These are phyloP conservation scores for Penicillium cosmopolitanum DNA, from an alignment of 495 filamentous ascomycete species.

Conservation along the genomic window DNA sequence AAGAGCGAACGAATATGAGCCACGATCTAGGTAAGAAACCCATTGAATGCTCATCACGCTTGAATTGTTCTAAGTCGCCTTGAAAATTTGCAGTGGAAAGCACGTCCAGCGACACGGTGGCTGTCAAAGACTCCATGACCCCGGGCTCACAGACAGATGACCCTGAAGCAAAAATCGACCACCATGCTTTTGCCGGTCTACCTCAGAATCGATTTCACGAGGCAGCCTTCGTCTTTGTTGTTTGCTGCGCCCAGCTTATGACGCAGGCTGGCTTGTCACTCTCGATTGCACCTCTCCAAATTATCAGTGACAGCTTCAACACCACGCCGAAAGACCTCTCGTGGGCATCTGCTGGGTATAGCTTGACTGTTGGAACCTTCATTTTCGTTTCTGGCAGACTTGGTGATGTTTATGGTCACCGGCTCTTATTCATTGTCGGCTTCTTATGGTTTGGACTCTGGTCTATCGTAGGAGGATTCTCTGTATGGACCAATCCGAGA, in stretches of 20 bases:
- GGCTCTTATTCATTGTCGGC: slow-evolving; percentile 60
- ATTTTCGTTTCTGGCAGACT: slow-evolving; percentile 66
- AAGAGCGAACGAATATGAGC: no score
- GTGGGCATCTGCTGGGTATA: slow-evolving; percentile 55
- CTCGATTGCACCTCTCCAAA: slow-evolving; percentile 18
- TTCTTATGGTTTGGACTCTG: slow-evolving; percentile 64
- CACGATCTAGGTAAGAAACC: no score
- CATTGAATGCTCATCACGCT: no score
- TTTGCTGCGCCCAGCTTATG: slow-evolving; percentile 23
- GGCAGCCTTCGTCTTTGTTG: slow-evolving; percentile 15
- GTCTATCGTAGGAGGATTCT: slow-evolving; percentile 59
- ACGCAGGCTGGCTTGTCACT: slow-evolving; percentile 21
- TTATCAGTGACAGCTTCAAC: slow-evolving; percentile 19
- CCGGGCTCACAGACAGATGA: slow-evolving; percentile 3
- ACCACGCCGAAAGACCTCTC: slow-evolving; percentile 35
- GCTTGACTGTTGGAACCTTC: slow-evolving; percentile 63
- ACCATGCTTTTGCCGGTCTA: slow-evolving; percentile 8
- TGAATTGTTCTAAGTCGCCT: neutral
- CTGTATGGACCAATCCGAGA: slow-evolving; percentile 30
- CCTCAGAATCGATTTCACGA: slow-evolving; percentile 16
- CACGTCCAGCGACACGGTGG: neutral
- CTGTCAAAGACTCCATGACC: neutral
- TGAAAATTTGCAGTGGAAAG: neutral
- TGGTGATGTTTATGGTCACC: slow-evolving; percentile 68
- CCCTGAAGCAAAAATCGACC: slow-evolving; percentile 10